Base-by-base conservation (phyloP, 768 basidiomycete genomes). In the Phallus indusiatus region DNA sequence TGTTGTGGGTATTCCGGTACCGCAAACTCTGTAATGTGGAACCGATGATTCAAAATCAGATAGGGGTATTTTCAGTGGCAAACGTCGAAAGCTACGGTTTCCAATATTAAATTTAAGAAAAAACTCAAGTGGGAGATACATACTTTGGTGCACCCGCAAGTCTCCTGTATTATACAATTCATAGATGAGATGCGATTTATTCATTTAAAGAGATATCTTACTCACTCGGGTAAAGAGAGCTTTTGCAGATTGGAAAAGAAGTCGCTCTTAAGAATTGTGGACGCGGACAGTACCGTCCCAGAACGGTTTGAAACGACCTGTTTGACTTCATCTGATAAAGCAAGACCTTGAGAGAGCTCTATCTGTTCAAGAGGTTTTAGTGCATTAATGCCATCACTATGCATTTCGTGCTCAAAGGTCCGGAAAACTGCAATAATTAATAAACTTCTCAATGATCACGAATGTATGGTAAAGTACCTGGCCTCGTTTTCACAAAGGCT, bases 1-100 rank as follows among this genome's bases (percentile, higher is more conserved):
- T 1, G 88, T 84, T 1, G 92, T 94, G 3, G 95, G 95, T 94
- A 98, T 98, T 16, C 94, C 94, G 86, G 88, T 88, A 72, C 89
- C 89, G 58, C 87, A 90, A 16, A 90, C 80, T 81, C 81, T 82
- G 68, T 83, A 84, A 11, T 74, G 77, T 52, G 78, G 73, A 14
- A 75, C 68, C 2, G 42, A 14, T n/a, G 9, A n/a, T n/a, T 69
- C 65, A 55, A 79, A 77, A 47, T 79, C 72, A 1, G 68, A 24
- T 37, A 24, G 46, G 1, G 16, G 42, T 64, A 5, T 66, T 65
- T 47, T 71, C 73, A 11, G 68, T 59, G 4, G 70, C 68, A 12
- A 88, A 72, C 3, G 79, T 80, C 65, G 96, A 74, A 6, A 89
- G 86, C 14, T 89, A 76, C 20, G 86, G 98, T 68, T 98, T 99